A percentile compares a stretch with the other conserved stretches of the same genome.
phyloP scores from a whole-genome alignment of 306 rosid species.

The Cicer judaicum region DNA sequence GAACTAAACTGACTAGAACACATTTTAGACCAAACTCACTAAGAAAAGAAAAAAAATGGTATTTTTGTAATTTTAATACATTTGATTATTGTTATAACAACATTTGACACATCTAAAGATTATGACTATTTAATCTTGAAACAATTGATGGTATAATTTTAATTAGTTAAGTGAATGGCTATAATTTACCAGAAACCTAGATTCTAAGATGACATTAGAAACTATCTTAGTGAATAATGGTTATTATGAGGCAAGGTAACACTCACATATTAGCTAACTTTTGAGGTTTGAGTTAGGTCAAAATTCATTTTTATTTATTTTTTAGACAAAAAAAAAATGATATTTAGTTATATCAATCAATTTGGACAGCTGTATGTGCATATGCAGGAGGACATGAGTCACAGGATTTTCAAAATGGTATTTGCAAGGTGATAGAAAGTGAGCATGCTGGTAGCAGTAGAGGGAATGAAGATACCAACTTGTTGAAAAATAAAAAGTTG shows the following conservation, averaged over 20 bases:
- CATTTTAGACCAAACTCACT: too few species aligned
- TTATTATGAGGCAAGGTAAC: too few species aligned
- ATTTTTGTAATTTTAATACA: too few species aligned
- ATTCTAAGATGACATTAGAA: too few species aligned
- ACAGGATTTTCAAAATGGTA: conserved; percentile 43
- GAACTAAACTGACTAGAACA: too few species aligned
- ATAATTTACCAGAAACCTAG: too few species aligned
- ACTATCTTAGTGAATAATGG: too few species aligned
- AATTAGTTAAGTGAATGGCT: too few species aligned
- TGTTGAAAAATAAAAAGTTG: conserved; percentile 58
- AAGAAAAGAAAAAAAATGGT: too few species aligned
- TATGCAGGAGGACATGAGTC: conserved; percentile 61
- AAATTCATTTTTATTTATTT: background rate
- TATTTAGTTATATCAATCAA: background rate
- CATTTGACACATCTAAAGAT: too few species aligned
- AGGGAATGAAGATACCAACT: conserved; percentile 44
- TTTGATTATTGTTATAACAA: too few species aligned
- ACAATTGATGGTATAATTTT: background rate
- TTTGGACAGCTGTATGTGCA: conserved; percentile 1
- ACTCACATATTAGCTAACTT: background rate
- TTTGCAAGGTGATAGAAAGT: conserved; percentile 36
- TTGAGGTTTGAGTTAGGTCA: background rate
- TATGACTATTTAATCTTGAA: background rate
- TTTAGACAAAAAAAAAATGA: background rate
- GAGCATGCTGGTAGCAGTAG: conserved; percentile 32